These are phyloP conservation scores for Suhomyces terraborum DNA, from an alignment of 1,139 yeast genomes.

Conservation along the genomic window DNA sequence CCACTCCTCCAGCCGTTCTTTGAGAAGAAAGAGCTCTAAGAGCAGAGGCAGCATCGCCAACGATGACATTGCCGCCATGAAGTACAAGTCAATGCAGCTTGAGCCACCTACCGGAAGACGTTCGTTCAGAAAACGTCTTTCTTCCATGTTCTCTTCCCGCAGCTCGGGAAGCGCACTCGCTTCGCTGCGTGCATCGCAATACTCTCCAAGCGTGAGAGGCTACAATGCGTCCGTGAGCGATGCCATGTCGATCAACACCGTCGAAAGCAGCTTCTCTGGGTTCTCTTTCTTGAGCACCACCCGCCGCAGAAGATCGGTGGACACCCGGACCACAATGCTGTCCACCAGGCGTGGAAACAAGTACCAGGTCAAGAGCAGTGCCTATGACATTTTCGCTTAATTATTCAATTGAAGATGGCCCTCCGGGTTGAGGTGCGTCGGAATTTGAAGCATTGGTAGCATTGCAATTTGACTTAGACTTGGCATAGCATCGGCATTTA, in stretches of 20 bases:
- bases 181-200: constrained; percentile 11
- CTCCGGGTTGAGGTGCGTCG: not conserved
- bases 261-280: constrained; percentile 34
- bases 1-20: constrained; percentile 4
- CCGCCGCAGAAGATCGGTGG: constrained; percentile 13
- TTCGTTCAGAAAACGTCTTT: constrained; percentile 32
- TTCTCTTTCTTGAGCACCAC: constrained; percentile 31
- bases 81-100: constrained; percentile 19
- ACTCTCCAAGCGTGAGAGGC: constrained; percentile 10
- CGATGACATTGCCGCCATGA: constrained; percentile 19
- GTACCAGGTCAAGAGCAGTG: constrained; percentile 22
- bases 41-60: constrained; percentile 10
- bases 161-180: constrained; percentile 12
- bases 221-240: constrained; percentile 22
- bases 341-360: constrained; percentile 19
- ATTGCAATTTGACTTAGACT: no score
- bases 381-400: constrained; percentile 20
- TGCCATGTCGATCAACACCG: constrained; percentile 32
- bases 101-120: constrained; percentile 23
- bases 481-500: no score
- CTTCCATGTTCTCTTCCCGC: constrained; percentile 27
- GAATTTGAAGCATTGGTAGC: no score
- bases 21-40: constrained; percentile 1
- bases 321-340: constrained; percentile 7
- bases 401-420: not conserved